Conservation (phyloP, 768 basidiomycete species). For the Arthromyces matolae region DNA sequence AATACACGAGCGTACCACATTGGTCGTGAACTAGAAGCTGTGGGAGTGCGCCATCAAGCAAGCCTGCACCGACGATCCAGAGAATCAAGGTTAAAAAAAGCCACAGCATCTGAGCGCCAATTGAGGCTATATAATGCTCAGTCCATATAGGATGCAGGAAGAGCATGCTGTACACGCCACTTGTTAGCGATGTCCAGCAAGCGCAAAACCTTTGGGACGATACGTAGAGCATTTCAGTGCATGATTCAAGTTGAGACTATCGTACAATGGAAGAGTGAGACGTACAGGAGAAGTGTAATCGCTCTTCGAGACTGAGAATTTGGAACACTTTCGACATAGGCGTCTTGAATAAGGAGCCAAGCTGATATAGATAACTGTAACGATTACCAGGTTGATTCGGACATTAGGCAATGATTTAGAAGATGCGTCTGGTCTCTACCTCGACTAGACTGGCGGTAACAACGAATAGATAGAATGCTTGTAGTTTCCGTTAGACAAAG, state of each 20-base stretch:
- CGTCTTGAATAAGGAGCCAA: slow-evolving; percentile 59
- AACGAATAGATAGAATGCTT: slow-evolving; percentile 46
- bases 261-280: slow-evolving; percentile 1
- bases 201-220: slow-evolving; percentile 49
- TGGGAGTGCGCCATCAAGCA: slow-evolving; percentile 49
- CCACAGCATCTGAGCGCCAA: slow-evolving; percentile 61
- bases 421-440: too few species aligned
- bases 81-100: slow-evolving; percentile 53
- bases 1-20: slow-evolving; percentile 49
- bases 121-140: slow-evolving; percentile 47
- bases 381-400: slow-evolving; percentile 3
- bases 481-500: too few species aligned
- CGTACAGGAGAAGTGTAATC: slow-evolving; percentile 48
- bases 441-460: slow-evolving; percentile 46
- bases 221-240: neutral
- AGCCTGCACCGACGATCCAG: slow-evolving; percentile 55
- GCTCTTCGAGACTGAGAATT: slow-evolving; percentile 40
- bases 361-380: slow-evolving; percentile 48
- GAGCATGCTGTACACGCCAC: slow-evolving; percentile 49
- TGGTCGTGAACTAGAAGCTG: slow-evolving; percentile 34
- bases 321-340: slow-evolving; percentile 49
- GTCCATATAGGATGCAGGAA: slow-evolving; percentile 61
- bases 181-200: slow-evolving; percentile 57
- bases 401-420: too few species aligned
- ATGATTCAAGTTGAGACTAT: neutral